Base-by-base conservation (phyloP, 495 filamentous ascomycete species). In the Amphirosellinia nigrospora region DNA sequence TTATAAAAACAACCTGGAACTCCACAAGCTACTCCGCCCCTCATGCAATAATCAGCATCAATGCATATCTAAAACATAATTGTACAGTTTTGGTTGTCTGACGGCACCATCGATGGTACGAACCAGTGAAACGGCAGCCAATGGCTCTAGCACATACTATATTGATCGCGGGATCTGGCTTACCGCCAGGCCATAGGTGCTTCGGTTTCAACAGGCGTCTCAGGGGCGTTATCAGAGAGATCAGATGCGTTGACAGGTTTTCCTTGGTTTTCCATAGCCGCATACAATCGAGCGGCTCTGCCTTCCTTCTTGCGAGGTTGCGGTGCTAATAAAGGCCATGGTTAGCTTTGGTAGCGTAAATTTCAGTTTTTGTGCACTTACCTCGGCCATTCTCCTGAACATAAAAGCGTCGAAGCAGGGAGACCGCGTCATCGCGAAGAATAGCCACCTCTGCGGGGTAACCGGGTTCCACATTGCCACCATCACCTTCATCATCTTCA, bases 331-430 rank as follows among this genome's bases (percentile, higher is more conserved):
- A 32, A 28, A n/a, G 28, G 71, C 5, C 65, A 60, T 45, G 52
- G 52, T 74, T 70, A 74, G 69, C 55, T 58, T 52, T 16, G 23
- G 46, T 9, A 26, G 19, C 43, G 38, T 28, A 11, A 32, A 64
- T 11, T 34, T 8, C n/a, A 16, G 32, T 56, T n/a, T 16, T 3
- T 8, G 63, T 39, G 26, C 36, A 70, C 78, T 68, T 81, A 92
- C 92, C 92, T 84, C 93, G 90, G 58, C 90, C 91, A 79, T 99
- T 99, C 78, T 98, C 93, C 82, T 98, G 96, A 19, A 98, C 90
- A 77, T 99, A 99, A 78, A 99, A 99, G 66, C 93, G 89, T 66
- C 96, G 86, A 69, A 98, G 84, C 70, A 98, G 75, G 80, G 94
- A 94, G 71, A 99, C 94, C 0, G 94, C 94, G 74, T 97, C 93